A percentile compares a stretch with the other conserved stretches of the same genome.
Conservation (phyloP, 768 basidiomycete species). For the Lenzites betulinus region DNA sequence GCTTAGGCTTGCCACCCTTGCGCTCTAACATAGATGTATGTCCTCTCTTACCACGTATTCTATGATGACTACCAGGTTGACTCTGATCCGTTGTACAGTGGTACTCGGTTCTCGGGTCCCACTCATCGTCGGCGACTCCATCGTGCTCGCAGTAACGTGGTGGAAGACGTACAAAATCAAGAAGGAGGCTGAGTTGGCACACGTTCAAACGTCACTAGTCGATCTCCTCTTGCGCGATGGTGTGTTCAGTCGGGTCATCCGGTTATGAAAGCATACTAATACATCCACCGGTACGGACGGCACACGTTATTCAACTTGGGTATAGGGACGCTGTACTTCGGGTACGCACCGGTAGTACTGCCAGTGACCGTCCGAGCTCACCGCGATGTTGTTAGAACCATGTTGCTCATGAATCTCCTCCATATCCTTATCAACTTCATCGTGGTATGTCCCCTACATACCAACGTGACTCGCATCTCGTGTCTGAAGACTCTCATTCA, state of each 20-base stretch:
- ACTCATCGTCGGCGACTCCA: constrained; percentile 6
- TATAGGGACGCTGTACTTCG: too few species aligned
- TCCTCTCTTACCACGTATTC: neutral
- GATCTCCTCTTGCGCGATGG: constrained; percentile 9
- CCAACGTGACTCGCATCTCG: neutral
- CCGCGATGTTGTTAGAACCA: neutral
- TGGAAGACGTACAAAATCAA: constrained; percentile 11
- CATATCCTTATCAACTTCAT: constrained; percentile 8
- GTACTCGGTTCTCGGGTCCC: neutral
- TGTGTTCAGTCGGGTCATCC: neutral
- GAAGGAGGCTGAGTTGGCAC: constrained; percentile 3
- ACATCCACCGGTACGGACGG: too few species aligned
- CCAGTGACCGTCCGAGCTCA: too few species aligned
- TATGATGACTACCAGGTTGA: too few species aligned
- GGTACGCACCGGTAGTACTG: too few species aligned
- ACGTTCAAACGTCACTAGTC: neutral
- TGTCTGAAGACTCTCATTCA: too few species aligned
- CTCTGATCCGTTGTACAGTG: neutral
- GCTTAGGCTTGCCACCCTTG: too few species aligned
- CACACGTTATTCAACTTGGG: too few species aligned
- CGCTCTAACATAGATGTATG: neutral
- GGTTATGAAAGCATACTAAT: too few species aligned
- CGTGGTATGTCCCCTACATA: neutral
- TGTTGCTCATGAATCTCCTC: constrained; percentile 6
- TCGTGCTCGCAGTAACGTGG: constrained; percentile 13